These are phyloP conservation scores for Exophiala lecanii-corni DNA, from an alignment of 2,329 filamentous ascomycete genomes.

Conservation along the genomic window DNA sequence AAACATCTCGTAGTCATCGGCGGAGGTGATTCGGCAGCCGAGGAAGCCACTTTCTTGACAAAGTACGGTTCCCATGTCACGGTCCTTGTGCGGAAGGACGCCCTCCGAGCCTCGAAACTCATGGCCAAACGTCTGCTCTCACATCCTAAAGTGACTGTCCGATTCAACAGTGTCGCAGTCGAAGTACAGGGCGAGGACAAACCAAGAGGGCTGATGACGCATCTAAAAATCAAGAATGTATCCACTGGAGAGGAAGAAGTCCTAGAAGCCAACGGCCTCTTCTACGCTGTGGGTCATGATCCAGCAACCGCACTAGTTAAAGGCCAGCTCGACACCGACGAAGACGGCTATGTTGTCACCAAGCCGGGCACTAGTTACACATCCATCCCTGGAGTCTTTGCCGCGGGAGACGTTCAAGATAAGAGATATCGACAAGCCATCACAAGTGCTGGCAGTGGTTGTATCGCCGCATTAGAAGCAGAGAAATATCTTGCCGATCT, in stretches of 20 bases:
- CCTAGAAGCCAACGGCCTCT: conserved; percentile 85
- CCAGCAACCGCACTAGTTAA: conserved; percentile 88
- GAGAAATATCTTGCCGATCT: conserved; percentile 85
- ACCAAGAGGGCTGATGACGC: conserved; percentile 73
- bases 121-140: conserved; percentile 81
- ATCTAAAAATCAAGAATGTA: conserved; percentile 77
- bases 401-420: conserved; percentile 95
- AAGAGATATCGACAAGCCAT: conserved; percentile 98
- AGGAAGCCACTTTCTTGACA: conserved; percentile 94
- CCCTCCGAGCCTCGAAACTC: conserved; percentile 80
- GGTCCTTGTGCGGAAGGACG: conserved; percentile 83
- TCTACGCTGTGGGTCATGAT: conserved; percentile 96
- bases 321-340: conserved; percentile 81
- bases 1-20: conserved; percentile 95
- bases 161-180: conserved; percentile 74
- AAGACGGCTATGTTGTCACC: conserved; percentile 86
- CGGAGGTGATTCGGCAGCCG: conserved; percentile 91
- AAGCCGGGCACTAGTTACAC: conserved; percentile 84
- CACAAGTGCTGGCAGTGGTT: conserved; percentile 92
- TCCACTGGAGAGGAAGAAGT: conserved; percentile 71
- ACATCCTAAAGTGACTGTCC: conserved; percentile 86
- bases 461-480: conserved; percentile 90
- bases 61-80: conserved; percentile 96
- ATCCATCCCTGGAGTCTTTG: conserved; percentile 86
- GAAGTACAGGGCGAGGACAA: conserved; percentile 82